phyloP scores from a whole-genome alignment of 768 basidiomycete genomes.

The Lentinus brumalis region DNA sequence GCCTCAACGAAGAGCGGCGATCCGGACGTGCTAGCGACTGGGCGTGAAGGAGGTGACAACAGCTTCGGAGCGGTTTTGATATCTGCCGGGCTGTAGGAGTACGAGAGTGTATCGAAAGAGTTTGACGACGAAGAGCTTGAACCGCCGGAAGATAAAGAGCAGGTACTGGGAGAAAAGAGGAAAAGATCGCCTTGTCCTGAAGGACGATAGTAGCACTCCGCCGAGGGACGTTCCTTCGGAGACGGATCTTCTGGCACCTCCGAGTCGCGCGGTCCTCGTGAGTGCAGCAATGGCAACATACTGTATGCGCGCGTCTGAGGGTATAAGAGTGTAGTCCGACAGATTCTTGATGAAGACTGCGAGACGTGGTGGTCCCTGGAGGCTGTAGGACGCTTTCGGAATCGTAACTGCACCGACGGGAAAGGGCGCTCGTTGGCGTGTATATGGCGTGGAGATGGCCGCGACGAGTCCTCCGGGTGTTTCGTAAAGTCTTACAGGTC shows the following conservation, averaged over 20 bases:
- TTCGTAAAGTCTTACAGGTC: no score
- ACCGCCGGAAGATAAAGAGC: constrained; percentile 5
- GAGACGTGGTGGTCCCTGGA: no score
- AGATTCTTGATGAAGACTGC: no score
- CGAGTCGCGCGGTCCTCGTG: no score
- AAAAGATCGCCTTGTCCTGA: constrained; percentile 11
- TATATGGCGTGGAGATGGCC: no score
- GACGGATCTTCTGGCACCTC: no score
- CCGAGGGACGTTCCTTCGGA: not conserved
- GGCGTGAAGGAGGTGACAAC: constrained; percentile 6
- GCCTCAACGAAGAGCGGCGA: constrained; percentile 2
- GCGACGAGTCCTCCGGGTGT: no score
- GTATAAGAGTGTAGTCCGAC: not conserved
- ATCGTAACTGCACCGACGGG: no score
- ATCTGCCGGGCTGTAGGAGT: constrained; percentile 17
- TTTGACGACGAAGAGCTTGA: constrained; percentile 5
- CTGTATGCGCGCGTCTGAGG: not conserved
- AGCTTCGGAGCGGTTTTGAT: not conserved
- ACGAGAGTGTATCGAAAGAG: constrained; percentile 16
- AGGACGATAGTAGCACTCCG: constrained; percentile 1
- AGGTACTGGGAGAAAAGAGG: constrained; percentile 16
- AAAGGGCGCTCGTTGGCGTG: no score
- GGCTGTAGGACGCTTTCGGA: no score
- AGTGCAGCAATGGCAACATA: no score
- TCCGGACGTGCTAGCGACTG: not conserved